Conservation (phyloP, 352 stramenopile genomes). For the Phytophthora sp. region DNA sequence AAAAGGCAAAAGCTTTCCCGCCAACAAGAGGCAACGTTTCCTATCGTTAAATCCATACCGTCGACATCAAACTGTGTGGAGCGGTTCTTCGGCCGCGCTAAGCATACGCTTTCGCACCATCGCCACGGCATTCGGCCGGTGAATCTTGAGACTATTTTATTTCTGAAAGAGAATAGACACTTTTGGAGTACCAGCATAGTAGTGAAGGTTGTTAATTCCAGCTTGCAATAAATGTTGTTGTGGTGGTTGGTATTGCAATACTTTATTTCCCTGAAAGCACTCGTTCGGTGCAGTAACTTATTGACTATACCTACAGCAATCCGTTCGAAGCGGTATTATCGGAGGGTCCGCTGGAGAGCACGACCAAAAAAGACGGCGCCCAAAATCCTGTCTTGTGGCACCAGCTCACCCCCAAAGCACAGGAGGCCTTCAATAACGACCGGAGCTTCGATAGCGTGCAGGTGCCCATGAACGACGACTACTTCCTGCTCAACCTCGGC, state of each 20-base stretch:
- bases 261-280: background rate
- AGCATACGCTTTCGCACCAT: background rate
- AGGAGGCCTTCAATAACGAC: slow-evolving; percentile 34
- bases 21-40: background rate
- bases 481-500: slow-evolving; percentile 25
- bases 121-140: background rate
- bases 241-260: background rate
- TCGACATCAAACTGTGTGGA: slow-evolving; percentile 1
- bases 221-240: background rate
- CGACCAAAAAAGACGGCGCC: slow-evolving; percentile 14
- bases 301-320: background rate
- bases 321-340: background rate
- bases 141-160: background rate
- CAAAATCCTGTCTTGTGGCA: slow-evolving; percentile 42
- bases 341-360: slow-evolving; percentile 1
- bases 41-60: background rate
- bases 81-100: background rate
- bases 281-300: background rate
- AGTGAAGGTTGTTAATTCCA: background rate
- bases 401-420: slow-evolving; percentile 26
- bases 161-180: slow-evolving; percentile 5
- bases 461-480: slow-evolving; percentile 34
- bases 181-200: background rate
- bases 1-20: background rate
- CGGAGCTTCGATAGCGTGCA: slow-evolving; percentile 25